A percentile compares a stretch with the other conserved stretches of the same genome.
Conservation (phyloP, 257 asterid species). For the Solanum chaucha region DNA sequence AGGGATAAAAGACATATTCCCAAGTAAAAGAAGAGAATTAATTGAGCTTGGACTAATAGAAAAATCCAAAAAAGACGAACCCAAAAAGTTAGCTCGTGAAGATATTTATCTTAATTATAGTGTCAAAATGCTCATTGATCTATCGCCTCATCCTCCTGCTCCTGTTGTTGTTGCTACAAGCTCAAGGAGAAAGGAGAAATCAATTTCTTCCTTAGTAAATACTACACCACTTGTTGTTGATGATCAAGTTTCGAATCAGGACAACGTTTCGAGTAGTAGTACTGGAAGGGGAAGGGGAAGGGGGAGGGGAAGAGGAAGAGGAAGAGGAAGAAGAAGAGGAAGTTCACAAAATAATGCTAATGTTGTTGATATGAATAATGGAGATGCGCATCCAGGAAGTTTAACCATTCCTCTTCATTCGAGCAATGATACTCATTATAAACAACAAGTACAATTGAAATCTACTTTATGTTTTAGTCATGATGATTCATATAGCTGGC, state of each 20-base stretch:
- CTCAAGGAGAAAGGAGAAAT: constrained; percentile 4
- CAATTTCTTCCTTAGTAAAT: background rate
- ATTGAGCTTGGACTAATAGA: background rate
- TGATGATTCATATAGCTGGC: background rate
- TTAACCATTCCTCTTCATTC: background rate
- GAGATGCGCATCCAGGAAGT: background rate
- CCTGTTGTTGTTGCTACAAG: too few species aligned
- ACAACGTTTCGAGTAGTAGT: background rate
- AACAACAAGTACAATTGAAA: background rate
- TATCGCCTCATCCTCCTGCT: background rate
- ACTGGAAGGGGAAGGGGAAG: background rate
- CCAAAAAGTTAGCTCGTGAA: background rate
- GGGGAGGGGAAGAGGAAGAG: background rate
- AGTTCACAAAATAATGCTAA: background rate
- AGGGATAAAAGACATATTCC: background rate
- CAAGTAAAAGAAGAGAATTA: background rate
- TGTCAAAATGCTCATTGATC: background rate
- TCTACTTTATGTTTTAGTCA: background rate
- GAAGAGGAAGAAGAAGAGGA: background rate
- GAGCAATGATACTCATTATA: background rate
- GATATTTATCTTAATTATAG: background rate
- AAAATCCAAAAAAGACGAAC: background rate
- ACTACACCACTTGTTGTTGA: background rate
- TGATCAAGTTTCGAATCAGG: background rate
- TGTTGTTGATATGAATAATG: background rate